These are phyloP conservation scores for Corchorus olitorius DNA, from an alignment of 345 rosid genomes.

Conservation along the genomic window DNA sequence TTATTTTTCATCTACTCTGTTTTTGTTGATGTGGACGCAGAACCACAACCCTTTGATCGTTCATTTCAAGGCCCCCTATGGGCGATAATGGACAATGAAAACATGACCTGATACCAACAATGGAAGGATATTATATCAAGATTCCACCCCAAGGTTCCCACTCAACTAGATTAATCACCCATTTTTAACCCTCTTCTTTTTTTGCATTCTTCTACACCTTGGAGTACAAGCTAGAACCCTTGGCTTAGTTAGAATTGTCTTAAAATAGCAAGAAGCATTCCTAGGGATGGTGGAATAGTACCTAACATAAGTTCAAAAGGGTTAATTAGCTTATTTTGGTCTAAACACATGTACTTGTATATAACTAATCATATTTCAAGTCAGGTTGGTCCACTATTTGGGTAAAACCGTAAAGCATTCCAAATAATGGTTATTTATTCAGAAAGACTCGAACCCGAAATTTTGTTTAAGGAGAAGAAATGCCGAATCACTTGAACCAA, in stretches of 20 bases:
- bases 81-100: conserved; percentile 15
- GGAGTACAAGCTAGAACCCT: too few relatives aligned
- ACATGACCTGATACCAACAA: conserved; percentile 30
- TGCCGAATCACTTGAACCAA: too few relatives aligned
- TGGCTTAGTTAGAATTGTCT: not conserved
- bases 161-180: not conserved
- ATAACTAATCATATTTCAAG: not conserved
- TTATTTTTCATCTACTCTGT: not conserved
- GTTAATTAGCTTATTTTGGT: too few relatives aligned
- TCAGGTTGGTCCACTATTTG: too few relatives aligned
- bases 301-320: not conserved
- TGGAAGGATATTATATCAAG: not conserved
- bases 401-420: too few relatives aligned
- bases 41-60: conserved; percentile 16
- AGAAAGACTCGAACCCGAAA: too few relatives aligned
- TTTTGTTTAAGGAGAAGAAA: too few relatives aligned
- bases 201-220: too few relatives aligned
- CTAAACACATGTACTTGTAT: too few relatives aligned
- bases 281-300: too few relatives aligned
- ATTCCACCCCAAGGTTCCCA: not conserved
- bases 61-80: conserved; percentile 19
- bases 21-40: conserved; percentile 30
- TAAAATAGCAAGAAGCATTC: not conserved
- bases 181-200: not conserved
- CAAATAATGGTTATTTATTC: too few relatives aligned